These are phyloP conservation scores for Colletotrichum sp. DNA, from an alignment of 2,329 filamentous ascomycete species.

Conservation along the genomic window DNA sequence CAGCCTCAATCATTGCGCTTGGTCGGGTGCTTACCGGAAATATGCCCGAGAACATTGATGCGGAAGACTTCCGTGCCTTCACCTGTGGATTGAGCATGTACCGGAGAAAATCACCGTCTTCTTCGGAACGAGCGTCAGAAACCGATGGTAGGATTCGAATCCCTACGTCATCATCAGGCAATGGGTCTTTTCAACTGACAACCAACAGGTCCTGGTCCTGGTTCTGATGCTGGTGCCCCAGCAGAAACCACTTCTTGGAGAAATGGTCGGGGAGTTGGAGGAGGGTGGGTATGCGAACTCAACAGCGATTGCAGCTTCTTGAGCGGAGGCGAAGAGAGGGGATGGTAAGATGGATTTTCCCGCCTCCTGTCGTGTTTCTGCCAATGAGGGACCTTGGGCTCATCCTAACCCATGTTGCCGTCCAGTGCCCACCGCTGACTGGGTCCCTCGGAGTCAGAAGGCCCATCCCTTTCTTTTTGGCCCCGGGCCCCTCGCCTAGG, in stretches of 20 bases:
- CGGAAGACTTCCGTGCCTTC: constrained; percentile 84
- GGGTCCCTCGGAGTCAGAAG: not conserved
- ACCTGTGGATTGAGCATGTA: constrained; percentile 82
- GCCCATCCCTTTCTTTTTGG: not conserved
- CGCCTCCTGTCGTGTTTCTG: not conserved
- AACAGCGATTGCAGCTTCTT: constrained; percentile 90
- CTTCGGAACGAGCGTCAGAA: not conserved
- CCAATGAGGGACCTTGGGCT: constrained; percentile 3
- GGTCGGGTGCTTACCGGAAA: constrained; percentile 81
- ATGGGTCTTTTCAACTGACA: not conserved
- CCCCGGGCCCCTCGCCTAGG: not conserved
- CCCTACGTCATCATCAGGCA: constrained; percentile 13
- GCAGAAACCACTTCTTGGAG: constrained; percentile 52
- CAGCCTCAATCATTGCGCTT: constrained; percentile 85
- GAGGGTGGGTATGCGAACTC: constrained; percentile 79
- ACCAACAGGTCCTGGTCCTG: constrained; percentile 16
- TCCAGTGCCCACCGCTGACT: not conserved
- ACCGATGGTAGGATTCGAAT: constrained; percentile 7
- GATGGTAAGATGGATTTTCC: constrained; percentile 67
- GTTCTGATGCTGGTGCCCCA: not conserved
- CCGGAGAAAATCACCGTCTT: constrained; percentile 30
- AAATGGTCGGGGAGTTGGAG: constrained; percentile 65
- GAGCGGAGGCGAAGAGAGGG: constrained; percentile 79
- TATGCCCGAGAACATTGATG: constrained; percentile 73
- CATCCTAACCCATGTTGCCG: not conserved